Conservation (phyloP, 1,284 basidiomycete species). For the Earliella scabrosa region DNA sequence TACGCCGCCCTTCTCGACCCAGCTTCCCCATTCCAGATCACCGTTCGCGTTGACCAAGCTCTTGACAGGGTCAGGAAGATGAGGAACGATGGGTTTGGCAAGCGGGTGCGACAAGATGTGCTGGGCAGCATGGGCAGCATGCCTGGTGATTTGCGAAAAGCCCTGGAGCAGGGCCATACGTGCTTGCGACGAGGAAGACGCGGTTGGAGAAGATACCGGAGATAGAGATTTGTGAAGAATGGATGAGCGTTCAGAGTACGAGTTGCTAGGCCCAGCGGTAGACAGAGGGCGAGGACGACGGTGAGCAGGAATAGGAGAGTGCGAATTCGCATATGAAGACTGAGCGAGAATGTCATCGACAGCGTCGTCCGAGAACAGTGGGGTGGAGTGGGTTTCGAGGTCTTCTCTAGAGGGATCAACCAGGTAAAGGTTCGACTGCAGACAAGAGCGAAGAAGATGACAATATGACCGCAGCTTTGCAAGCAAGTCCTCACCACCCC, state of each 20-base stretch:
- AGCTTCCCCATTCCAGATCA: conserved; percentile 85
- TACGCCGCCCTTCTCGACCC: conserved; percentile 86
- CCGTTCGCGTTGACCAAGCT: conserved; percentile 86
- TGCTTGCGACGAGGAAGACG: conserved; percentile 61
- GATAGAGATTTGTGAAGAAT: conserved; percentile 76
- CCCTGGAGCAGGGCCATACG: conserved; percentile 81
- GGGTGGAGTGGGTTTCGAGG: conserved; percentile 86
- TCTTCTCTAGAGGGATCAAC: conserved; percentile 91
- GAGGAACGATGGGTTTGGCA: conserved; percentile 92
- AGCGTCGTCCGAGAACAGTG: conserved; percentile 79
- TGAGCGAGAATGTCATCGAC: conserved; percentile 82
- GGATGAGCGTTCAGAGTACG: conserved; percentile 72
- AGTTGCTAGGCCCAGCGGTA: conserved; percentile 45
- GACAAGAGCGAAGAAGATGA: conserved; percentile 77
- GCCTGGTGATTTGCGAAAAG: conserved; percentile 88
- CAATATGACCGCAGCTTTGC: conserved; percentile 72
- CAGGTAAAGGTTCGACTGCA: conserved; percentile 85
- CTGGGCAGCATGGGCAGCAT: conserved; percentile 88
- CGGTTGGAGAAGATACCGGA: conserved; percentile 46
- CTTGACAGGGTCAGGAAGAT: conserved; percentile 89
- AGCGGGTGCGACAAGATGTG: conserved; percentile 93
- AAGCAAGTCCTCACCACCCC: conserved; percentile 89
- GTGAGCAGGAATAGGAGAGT: conserved; percentile 84
- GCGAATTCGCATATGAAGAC: conserved; percentile 74
- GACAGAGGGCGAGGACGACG: conserved; percentile 72